phyloP scores from a whole-genome alignment of 2,329 filamentous ascomycete species.

The Mycosphaerelloides madeirae region DNA sequence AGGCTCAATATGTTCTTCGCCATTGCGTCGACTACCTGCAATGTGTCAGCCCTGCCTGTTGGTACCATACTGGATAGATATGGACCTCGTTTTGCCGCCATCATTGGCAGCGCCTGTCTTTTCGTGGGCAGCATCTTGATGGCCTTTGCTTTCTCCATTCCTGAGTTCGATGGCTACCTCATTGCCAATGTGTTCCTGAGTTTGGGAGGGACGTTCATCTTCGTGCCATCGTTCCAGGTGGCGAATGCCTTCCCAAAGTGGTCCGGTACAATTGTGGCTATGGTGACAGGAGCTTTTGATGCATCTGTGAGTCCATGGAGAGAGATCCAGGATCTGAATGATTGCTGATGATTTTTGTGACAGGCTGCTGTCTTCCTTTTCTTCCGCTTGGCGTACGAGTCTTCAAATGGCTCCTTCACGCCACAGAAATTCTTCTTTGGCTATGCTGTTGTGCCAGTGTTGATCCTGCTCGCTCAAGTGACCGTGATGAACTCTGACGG shows the following conservation, averaged over 20 bases:
- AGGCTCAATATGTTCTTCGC: slow-evolving; percentile 87
- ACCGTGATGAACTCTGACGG: slow-evolving; percentile 45
- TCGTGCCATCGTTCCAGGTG: slow-evolving; percentile 49
- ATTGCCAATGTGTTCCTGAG: slow-evolving; percentile 46
- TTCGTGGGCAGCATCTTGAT: slow-evolving; percentile 65
- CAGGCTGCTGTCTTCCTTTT: slow-evolving; percentile 44
- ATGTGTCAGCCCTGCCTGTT: slow-evolving; percentile 77
- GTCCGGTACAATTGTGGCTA: slow-evolving; percentile 45
- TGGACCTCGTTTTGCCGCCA: slow-evolving; percentile 70
- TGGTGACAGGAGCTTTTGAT: slow-evolving; percentile 48
- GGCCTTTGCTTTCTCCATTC: slow-evolving; percentile 57
- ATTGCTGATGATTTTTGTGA: slow-evolving; percentile 1
- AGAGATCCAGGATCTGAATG: too few species aligned
- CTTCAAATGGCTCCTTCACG: slow-evolving; percentile 37
- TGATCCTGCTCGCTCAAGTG: slow-evolving; percentile 40
- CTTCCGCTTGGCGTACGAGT: slow-evolving; percentile 46
- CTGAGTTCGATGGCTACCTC: slow-evolving; percentile 63
- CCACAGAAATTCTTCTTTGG: slow-evolving; percentile 46
- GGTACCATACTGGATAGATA: slow-evolving; percentile 79
- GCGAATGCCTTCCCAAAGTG: slow-evolving; percentile 48
- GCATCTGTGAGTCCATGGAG: slow-evolving; percentile 31
- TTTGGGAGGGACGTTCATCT: slow-evolving; percentile 47
- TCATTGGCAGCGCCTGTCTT: slow-evolving; percentile 66
- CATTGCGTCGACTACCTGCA: slow-evolving; percentile 78
- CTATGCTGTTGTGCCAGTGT: slow-evolving; percentile 43